phyloP scores from a whole-genome alignment of 352 stramenopile species.

The Phytophthora agathidicida region DNA sequence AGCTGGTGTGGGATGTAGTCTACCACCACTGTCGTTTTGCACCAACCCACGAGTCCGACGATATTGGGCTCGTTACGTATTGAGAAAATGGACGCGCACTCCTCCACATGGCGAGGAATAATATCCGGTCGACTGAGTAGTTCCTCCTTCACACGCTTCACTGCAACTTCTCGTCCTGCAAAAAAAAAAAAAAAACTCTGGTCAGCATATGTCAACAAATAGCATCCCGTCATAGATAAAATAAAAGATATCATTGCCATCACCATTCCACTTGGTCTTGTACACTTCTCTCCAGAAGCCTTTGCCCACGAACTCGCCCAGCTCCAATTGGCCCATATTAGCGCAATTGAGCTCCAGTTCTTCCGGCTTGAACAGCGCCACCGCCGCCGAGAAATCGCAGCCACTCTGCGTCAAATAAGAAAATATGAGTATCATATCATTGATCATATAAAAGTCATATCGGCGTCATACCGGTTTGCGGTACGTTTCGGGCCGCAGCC shows the following conservation, averaged over 20 bases:
- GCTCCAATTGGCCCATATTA: constrained; percentile 63
- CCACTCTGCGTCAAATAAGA: constrained; percentile 39
- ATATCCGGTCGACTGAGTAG: constrained; percentile 63
- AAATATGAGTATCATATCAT: constrained; percentile 1
- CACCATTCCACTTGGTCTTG: constrained; percentile 76
- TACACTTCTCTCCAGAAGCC: constrained; percentile 79
- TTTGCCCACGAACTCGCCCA: constrained; percentile 62
- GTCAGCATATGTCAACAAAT: neutral
- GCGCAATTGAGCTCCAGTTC: constrained; percentile 71
- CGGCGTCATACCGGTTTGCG: constrained; percentile 37
- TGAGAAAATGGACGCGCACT: constrained; percentile 69
- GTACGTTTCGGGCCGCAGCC: constrained; percentile 55
- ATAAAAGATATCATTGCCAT: neutral
- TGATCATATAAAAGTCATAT: constrained; percentile 5
- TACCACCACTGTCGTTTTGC: constrained; percentile 76
- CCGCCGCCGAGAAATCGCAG: constrained; percentile 69
- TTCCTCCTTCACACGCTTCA: constrained; percentile 75
- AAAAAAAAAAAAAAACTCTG: neutral
- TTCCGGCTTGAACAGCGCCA: constrained; percentile 59
- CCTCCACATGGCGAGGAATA: constrained; percentile 74
- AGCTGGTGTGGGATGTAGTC: constrained; percentile 74
- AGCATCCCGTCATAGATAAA: neutral
- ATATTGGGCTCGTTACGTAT: constrained; percentile 78
- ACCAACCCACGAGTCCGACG: constrained; percentile 74
- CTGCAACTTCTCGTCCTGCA: constrained; percentile 58